These are phyloP conservation scores for Saraca asoca DNA, from an alignment of 331 rosid genomes.

Conservation along the genomic window DNA sequence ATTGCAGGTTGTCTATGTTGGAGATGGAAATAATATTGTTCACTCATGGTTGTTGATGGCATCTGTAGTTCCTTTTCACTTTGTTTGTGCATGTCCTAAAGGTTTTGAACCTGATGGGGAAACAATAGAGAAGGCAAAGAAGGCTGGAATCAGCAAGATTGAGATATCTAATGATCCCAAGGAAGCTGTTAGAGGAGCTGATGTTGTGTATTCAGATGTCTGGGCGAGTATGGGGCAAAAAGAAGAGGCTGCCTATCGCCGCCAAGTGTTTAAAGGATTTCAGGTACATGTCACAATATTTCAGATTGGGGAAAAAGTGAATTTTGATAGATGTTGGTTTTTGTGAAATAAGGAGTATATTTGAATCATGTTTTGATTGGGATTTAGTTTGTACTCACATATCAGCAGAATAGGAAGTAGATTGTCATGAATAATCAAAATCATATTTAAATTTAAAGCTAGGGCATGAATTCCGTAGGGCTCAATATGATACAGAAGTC, in stretches of 20 bases:
- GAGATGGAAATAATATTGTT: slow-evolving; percentile 96
- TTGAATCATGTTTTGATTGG: too few relatives aligned
- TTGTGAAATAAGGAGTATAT: too few relatives aligned
- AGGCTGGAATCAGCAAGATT: slow-evolving; percentile 89
- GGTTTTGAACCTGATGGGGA: slow-evolving; percentile 87
- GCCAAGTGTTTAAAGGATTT: slow-evolving; percentile 74
- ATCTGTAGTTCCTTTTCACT: slow-evolving; percentile 85
- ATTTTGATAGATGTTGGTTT: too few relatives aligned
- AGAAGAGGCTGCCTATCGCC: slow-evolving; percentile 88
- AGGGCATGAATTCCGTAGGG: too few relatives aligned
- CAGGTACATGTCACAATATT: slow-evolving; percentile 55
- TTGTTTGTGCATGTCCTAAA: slow-evolving; percentile 84
- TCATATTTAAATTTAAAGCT: too few relatives aligned
- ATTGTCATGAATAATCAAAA: too few relatives aligned
- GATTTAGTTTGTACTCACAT: too few relatives aligned
- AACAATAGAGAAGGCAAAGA: slow-evolving; percentile 77
- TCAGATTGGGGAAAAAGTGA: background rate
- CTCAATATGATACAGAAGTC: too few relatives aligned
- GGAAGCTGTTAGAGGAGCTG: slow-evolving; percentile 93
- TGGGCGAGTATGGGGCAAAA: slow-evolving; percentile 99
- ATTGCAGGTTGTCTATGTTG: slow-evolving; percentile 88
- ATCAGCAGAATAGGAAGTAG: too few relatives aligned
- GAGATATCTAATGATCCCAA: slow-evolving; percentile 83
- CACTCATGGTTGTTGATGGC: slow-evolving; percentile 97
- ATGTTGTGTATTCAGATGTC: slow-evolving; percentile 88